These are phyloP conservation scores for Rubroboletus pulcherrimus DNA, from an alignment of 768 basidiomycete species.

Conservation along the genomic window DNA sequence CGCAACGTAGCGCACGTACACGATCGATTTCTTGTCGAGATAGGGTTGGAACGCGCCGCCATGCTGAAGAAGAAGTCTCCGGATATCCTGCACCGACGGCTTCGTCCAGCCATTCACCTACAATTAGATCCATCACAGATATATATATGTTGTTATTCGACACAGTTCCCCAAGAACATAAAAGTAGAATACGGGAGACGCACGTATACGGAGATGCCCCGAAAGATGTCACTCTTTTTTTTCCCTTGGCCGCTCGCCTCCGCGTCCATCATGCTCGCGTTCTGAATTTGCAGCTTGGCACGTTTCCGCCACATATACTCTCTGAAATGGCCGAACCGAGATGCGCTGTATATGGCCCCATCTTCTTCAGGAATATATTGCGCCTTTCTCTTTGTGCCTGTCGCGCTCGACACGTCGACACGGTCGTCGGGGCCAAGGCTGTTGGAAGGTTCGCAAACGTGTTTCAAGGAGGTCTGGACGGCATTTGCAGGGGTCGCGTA, in stretches of 20 bases:
- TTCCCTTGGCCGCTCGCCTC: constrained; percentile 17
- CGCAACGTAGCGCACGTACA: constrained; percentile 42
- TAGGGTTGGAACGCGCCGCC: constrained; percentile 85
- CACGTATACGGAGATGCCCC: constrained; percentile 79
- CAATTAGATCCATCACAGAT: too few relatives aligned
- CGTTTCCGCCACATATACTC: constrained; percentile 92
- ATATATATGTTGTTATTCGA: background rate
- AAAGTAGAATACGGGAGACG: constrained; percentile 25
- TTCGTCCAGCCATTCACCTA: constrained; percentile 90
- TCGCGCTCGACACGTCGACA: background rate
- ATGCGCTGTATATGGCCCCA: constrained; percentile 64
- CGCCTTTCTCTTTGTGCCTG: constrained; percentile 18
- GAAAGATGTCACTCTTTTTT: constrained; percentile 62
- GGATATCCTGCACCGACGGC: constrained; percentile 81
- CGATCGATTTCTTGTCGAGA: constrained; percentile 70
- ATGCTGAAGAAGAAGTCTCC: constrained; percentile 73
- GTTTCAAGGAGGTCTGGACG: constrained; percentile 34
- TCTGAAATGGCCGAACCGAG: constrained; percentile 77
- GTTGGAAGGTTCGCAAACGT: constrained; percentile 33
- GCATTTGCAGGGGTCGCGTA: constrained; percentile 20
- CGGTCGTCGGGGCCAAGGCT: constrained; percentile 1
- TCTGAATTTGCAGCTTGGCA: constrained; percentile 85
- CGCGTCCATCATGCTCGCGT: constrained; percentile 39
- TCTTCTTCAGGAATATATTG: constrained; percentile 27
- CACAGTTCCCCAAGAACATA: background rate